Base-by-base conservation (phyloP, 768 basidiomycete species). In the Suillus americanus region DNA sequence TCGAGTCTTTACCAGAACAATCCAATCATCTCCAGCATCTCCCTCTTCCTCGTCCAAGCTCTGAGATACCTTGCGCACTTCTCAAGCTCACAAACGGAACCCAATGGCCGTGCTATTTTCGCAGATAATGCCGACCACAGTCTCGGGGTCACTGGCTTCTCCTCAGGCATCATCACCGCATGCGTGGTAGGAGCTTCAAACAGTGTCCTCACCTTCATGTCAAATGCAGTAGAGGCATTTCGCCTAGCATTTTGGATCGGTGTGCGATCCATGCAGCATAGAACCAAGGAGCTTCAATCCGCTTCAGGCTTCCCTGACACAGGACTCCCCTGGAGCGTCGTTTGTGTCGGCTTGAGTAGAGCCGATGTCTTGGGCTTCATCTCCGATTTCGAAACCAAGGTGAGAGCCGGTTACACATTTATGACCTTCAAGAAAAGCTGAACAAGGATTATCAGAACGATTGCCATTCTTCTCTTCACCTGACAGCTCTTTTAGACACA, bases 131-230 rank as follows among this genome's bases (percentile, higher is more conserved):
- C 67, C 43, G 64, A 74, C 16, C 69, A 80, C 53, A 66, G 63
- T 2, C 45, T 76, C 25, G 83, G 83, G 14, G 68, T 85, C 57
- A 71, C 85, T 8, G 85, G 82, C 5, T 83, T 86, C 71, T 86
- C 85, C n/a, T 86, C 84, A 54, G 86, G 86, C 35, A 79, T 86
- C 62, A 74, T 87, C 50, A 76, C 82, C 20, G 85, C 86, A 9
- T 82, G 82, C 62, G 81, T 85, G 18, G 82, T 82, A 5, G 82
- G 79, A 51, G 76, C 82, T 2, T 85, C 86, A 0, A 57, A 66
- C 12, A 77, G 73, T 30, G 67, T 74, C 37, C 71, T 82, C 28
- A 72, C 77, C 1, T 86, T 81, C 66, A 78, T 86, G 53, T 73
- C 74, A 5, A 77, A 73, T 60, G 75, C 84, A 8, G 77, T 83